These are phyloP conservation scores for Cardamine occulta DNA, from an alignment of 345 rosid species.

Conservation along the genomic window DNA sequence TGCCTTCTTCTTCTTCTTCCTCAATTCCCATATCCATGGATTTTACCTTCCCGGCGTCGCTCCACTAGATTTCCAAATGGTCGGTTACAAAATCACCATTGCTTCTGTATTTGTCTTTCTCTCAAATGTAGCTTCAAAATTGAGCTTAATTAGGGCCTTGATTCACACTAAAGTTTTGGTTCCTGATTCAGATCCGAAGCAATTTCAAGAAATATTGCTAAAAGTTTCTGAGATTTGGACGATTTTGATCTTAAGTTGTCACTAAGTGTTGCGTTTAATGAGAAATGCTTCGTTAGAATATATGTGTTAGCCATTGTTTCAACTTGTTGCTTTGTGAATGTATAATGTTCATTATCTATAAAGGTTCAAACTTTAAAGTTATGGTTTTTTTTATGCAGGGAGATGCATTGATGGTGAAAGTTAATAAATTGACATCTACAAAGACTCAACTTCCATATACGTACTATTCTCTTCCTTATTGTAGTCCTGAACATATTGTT, in stretches of 20 bases:
- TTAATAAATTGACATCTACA: slow-evolving; percentile 84
- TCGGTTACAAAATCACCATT: slow-evolving; percentile 23
- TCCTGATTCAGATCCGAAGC: slow-evolving; percentile 16
- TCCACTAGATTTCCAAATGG: slow-evolving; percentile 66
- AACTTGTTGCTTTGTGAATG: background rate
- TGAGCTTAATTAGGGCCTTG: background rate
- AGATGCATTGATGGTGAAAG: slow-evolving; percentile 50
- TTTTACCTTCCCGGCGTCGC: slow-evolving; percentile 87
- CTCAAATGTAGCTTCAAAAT: slow-evolving; percentile 1
- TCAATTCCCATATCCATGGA: slow-evolving; percentile 42
- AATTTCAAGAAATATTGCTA: background rate
- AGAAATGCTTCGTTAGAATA: background rate
- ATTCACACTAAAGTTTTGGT: background rate
- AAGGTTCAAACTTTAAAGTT: background rate
- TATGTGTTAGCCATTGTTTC: slow-evolving; percentile 10
- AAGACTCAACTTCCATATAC: slow-evolving; percentile 95
- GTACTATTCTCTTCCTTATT: slow-evolving; percentile 73
- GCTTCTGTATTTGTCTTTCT: background rate
- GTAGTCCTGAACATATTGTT: slow-evolving; percentile 62
- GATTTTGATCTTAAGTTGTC: too few species aligned
- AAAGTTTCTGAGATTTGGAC: background rate
- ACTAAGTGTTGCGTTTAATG: background rate
- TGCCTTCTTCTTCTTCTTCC: slow-evolving; percentile 17
- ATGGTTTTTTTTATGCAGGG: slow-evolving; percentile 51
- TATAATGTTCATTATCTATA: too few species aligned